phyloP scores from a whole-genome alignment of 2,329 filamentous ascomycete species.

The Arthrobotrys musiformis region DNA sequence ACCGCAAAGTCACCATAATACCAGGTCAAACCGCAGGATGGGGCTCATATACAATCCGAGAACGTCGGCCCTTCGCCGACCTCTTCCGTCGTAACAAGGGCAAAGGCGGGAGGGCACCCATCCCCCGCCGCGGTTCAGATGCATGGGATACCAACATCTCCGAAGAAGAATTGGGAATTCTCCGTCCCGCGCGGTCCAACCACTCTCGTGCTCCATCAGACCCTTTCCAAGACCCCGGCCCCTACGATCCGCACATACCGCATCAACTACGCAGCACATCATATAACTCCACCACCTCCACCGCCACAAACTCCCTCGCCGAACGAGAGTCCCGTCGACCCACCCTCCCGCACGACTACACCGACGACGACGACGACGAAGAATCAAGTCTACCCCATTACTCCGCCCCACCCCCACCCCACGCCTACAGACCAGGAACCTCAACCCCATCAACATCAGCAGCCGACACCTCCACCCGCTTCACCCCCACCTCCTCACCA shows the following conservation, averaged over 20 bases:
- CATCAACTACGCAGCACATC: conserved; percentile 27
- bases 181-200: conserved; percentile 31
- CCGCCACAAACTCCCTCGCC: conserved; percentile 22
- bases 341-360: conserved; percentile 12
- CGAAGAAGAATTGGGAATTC: conserved; percentile 51
- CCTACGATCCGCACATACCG: conserved; percentile 28
- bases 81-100: conserved; percentile 31
- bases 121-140: conserved; percentile 42
- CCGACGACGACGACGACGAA: conserved; percentile 49
- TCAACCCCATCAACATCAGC: conserved; percentile 41
- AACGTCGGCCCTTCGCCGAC: conserved; percentile 45
- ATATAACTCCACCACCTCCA: conserved; percentile 23
- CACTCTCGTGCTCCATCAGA: conserved; percentile 45
- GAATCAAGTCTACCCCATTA: conserved; percentile 47
- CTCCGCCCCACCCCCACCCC: conserved; percentile 21
- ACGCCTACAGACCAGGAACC: conserved; percentile 14
- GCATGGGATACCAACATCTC: conserved; percentile 46
- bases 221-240: conserved; percentile 44
- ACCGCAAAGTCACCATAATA: conserved; percentile 45
- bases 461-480: conserved; percentile 44
- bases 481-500: conserved; percentile 48
- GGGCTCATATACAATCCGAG: conserved; percentile 38
- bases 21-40: conserved; percentile 44
- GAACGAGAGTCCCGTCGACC: conserved; percentile 11
- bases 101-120: conserved; percentile 9